Percentiles rank a stretch among this genome's conserved stretches.
Conservation (phyloP, 495 filamentous ascomycete genomes). For the Xylaria castorea region DNA sequence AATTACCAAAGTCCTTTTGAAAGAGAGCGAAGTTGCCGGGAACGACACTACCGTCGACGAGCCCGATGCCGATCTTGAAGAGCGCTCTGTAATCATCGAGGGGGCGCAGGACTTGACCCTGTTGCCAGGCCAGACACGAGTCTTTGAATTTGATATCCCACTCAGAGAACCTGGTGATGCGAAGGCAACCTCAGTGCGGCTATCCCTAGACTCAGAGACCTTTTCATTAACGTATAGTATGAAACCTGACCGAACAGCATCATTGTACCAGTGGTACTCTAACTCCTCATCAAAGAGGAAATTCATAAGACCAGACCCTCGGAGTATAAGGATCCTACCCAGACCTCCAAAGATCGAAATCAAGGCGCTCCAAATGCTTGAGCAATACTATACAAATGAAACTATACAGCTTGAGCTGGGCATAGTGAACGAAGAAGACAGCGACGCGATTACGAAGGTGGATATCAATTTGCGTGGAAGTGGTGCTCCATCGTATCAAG, state of each 20-base stretch:
- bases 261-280: constrained; percentile 62
- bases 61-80: constrained; percentile 29
- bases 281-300: constrained; percentile 53
- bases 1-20: constrained; percentile 39
- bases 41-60: constrained; percentile 30
- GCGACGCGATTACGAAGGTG: constrained; percentile 71
- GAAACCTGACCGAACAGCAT: constrained; percentile 54
- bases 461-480: constrained; percentile 73
- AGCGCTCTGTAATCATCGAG: constrained; percentile 18
- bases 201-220: constrained; percentile 65
- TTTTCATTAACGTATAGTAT: constrained; percentile 75
- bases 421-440: constrained; percentile 83
- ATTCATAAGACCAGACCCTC: constrained; percentile 55
- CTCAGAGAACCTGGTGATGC: constrained; percentile 83
- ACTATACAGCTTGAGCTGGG: constrained; percentile 68
- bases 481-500: constrained; percentile 52
- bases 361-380: constrained; percentile 61
- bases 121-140: constrained; percentile 68
- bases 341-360: constrained; percentile 93
- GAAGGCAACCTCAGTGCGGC: constrained; percentile 66
- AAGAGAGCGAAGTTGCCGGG: constrained; percentile 30
- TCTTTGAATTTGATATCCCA: constrained; percentile 73
- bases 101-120: constrained; percentile 68
- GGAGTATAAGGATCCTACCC: constrained; percentile 72
- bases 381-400: constrained; percentile 87